phyloP scores from a whole-genome alignment of 108 stramenopile species.

The Parietichytrium sp. region DNA sequence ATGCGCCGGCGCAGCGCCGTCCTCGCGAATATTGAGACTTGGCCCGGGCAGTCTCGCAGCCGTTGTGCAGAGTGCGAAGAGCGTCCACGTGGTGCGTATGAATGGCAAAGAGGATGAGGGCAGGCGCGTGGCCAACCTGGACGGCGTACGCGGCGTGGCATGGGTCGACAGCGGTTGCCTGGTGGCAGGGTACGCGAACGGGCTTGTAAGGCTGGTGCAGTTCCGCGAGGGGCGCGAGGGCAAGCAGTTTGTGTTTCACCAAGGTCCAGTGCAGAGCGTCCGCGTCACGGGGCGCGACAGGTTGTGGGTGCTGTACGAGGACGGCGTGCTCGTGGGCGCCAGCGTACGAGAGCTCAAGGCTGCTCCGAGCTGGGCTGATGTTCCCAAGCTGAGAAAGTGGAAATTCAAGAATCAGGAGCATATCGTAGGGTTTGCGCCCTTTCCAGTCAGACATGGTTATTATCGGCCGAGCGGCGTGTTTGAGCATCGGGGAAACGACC shows the following conservation, averaged over 20 bases:
- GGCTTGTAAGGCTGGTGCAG: not conserved
- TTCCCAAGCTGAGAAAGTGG: not conserved
- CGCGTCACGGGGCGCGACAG: too few relatives aligned
- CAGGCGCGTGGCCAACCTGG: constrained; percentile 10
- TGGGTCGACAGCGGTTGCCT: not conserved
- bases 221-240: not conserved
- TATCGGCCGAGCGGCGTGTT: too few relatives aligned
- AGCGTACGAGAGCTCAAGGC: too few relatives aligned
- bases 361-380: too few relatives aligned
- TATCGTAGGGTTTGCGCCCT: not conserved
- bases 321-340: too few relatives aligned
- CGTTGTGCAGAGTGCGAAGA: not conserved
- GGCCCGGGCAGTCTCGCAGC: not conserved
- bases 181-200: not conserved
- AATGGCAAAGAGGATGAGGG: not conserved
- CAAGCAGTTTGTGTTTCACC: not conserved
- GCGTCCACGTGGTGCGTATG: not conserved
- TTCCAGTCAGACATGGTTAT: too few relatives aligned
- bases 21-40: not conserved
- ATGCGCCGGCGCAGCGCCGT: not conserved
- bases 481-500: too few relatives aligned
- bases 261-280: not conserved
- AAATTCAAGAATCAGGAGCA: constrained; percentile 23
- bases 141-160: not conserved
- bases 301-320: too few relatives aligned